Conservation (phyloP, 148 eudicot genomes). For the Vaccinium darrowii region DNA sequence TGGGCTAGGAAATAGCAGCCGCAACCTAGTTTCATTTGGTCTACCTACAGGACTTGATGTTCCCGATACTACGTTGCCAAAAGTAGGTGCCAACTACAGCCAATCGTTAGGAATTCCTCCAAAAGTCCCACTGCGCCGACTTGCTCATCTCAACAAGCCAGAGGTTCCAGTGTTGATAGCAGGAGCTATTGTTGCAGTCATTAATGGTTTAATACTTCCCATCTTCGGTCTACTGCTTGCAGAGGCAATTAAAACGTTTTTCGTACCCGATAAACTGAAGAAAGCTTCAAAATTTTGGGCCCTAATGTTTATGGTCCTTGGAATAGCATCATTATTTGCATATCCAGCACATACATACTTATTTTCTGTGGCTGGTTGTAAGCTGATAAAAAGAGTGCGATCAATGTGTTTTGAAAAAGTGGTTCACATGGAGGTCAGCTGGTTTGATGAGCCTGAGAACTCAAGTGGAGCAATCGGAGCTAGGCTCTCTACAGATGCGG, state of each 20-base stretch:
- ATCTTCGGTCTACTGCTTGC: conserved; percentile 37
- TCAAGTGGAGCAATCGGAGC: conserved; percentile 85
- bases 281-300: conserved; percentile 49
- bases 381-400: conserved; percentile 17
- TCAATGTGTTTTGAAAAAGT: conserved; percentile 64
- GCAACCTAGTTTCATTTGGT: conserved; percentile 36
- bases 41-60: conserved; percentile 30
- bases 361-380: conserved; percentile 54
- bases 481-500: conserved; percentile 83
- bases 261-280: conserved; percentile 29
- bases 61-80: conserved; percentile 16
- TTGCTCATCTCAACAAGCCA: conserved; percentile 60
- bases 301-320: conserved; percentile 37
- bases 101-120: conserved; percentile 33
- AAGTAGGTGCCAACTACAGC: conserved; percentile 6
- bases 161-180: conserved; percentile 45
- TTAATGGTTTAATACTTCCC: conserved; percentile 45
- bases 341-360: conserved; percentile 36
- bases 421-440: conserved; percentile 72
- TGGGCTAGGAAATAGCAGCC: conserved; percentile 38
- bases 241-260: conserved; percentile 30
- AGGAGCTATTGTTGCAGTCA: conserved; percentile 43
- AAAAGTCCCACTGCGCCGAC: conserved; percentile 44
- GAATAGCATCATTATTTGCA: conserved; percentile 28
- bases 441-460: conserved; percentile 75